phyloP scores from a whole-genome alignment of 192 early-diverging fungal genomes.

The Podila verticillata region DNA sequence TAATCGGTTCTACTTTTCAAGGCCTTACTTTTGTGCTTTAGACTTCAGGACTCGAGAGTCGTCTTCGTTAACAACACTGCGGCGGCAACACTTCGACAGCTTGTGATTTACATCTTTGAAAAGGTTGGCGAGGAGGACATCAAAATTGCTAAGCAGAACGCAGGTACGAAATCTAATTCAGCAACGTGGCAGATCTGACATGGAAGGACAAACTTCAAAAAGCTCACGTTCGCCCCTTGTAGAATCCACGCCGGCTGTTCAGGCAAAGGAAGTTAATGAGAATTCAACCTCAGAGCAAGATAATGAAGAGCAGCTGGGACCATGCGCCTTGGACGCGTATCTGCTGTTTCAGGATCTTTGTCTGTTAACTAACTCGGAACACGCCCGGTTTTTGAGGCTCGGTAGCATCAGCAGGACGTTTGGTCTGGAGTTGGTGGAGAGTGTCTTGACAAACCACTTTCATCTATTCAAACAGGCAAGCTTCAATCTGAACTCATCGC shows the following conservation, averaged over 20 bases:
- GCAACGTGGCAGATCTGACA: not conserved
- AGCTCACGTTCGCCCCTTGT: not conserved
- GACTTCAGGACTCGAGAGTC: slow-evolving; percentile 85
- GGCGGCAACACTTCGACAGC: slow-evolving; percentile 83
- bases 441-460: slow-evolving; percentile 83
- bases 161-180: slow-evolving; percentile 20
- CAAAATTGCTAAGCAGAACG: slow-evolving; percentile 13
- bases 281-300: slow-evolving; percentile 6
- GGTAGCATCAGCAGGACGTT: slow-evolving; percentile 71
- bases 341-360: slow-evolving; percentile 93
- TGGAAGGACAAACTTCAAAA: not conserved
- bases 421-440: slow-evolving; percentile 94
- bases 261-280: slow-evolving; percentile 1
- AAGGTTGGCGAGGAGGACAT: slow-evolving; percentile 76
- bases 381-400: slow-evolving; percentile 67
- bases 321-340: slow-evolving; percentile 84
- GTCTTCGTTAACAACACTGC: slow-evolving; percentile 88
- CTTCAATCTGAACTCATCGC: not conserved
- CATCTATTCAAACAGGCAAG: slow-evolving; percentile 77
- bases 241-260: not conserved
- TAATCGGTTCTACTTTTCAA: slow-evolving; percentile 13
- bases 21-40: slow-evolving; percentile 84
- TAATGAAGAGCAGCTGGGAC: slow-evolving; percentile 53
- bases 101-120: slow-evolving; percentile 88
- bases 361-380: slow-evolving; percentile 74